phyloP scores from a whole-genome alignment of 495 filamentous ascomycete species.

The Aspergillus conjunctus region DNA sequence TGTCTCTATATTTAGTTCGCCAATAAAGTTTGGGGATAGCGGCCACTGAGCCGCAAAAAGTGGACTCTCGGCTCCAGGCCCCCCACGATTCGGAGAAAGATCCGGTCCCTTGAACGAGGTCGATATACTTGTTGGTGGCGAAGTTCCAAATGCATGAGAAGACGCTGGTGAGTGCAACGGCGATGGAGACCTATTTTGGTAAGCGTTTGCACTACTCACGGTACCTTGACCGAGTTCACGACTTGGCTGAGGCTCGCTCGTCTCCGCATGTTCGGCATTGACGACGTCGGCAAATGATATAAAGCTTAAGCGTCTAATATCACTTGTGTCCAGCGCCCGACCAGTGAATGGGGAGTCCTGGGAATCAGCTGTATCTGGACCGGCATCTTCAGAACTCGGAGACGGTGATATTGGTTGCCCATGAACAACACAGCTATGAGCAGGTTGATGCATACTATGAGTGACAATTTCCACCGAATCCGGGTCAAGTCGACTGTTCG shows the following conservation, averaged over 20 bases:
- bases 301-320: slow-evolving; percentile 17
- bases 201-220: background rate
- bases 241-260: slow-evolving; percentile 1
- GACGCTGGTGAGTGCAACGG: slow-evolving; percentile 14
- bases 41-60: slow-evolving; percentile 10
- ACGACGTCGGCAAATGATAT: slow-evolving; percentile 21
- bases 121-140: slow-evolving; percentile 20
- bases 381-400: background rate
- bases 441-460: slow-evolving; percentile 16
- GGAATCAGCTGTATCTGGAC: slow-evolving; percentile 1
- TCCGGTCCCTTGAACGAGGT: slow-evolving; percentile 16
- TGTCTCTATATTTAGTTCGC: slow-evolving; percentile 18
- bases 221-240: background rate
- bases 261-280: slow-evolving; percentile 20
- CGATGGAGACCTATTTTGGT: slow-evolving; percentile 15
- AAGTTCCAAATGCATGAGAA: slow-evolving; percentile 19
- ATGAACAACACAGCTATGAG: background rate
- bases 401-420: background rate
- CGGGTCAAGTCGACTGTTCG: slow-evolving; percentile 14
- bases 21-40: slow-evolving; percentile 11
- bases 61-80: slow-evolving; percentile 15
- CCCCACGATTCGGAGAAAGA: slow-evolving; percentile 12
- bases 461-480: slow-evolving; percentile 20
- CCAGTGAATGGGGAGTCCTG: slow-evolving; percentile 2
- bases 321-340: slow-evolving; percentile 1